These are phyloP conservation scores for Carallia pectinifolia DNA, from an alignment of 345 rosid species.

Conservation along the genomic window DNA sequence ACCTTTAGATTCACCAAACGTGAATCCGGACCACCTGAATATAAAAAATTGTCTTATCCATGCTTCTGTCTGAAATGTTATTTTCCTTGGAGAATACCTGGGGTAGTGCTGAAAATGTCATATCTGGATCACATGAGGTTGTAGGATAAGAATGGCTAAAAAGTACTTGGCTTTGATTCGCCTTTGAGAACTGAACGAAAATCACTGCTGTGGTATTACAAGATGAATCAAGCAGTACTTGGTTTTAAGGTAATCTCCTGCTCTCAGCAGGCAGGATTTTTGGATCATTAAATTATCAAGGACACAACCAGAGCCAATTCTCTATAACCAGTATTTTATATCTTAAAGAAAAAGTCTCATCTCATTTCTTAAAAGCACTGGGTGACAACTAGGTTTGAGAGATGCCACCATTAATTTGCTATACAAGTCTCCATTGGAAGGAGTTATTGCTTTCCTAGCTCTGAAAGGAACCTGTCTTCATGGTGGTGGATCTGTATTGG, in stretches of 20 bases:
- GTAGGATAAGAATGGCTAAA: background rate
- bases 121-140: background rate
- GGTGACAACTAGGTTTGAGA: background rate
- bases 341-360: background rate
- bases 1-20: background rate
- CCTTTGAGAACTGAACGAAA: too few species aligned
- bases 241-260: background rate
- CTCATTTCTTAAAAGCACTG: background rate
- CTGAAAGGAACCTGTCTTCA: background rate
- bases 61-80: background rate
- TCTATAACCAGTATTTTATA: too few species aligned
- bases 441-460: background rate
- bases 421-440: constrained; percentile 13
- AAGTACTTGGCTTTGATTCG: background rate
- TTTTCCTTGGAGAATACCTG: background rate
- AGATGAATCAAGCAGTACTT: too few species aligned
- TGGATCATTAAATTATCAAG: background rate
- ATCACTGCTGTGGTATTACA: too few species aligned
- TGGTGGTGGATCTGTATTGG: background rate
- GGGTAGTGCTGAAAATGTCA: background rate
- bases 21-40: constrained; percentile 13
- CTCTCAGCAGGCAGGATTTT: background rate
- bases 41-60: background rate
- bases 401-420: constrained; percentile 8
- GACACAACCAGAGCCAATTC: background rate